Base-by-base conservation (phyloP, 2,329 filamentous ascomycete genomes). In the Dactylonectria estremocensis region DNA sequence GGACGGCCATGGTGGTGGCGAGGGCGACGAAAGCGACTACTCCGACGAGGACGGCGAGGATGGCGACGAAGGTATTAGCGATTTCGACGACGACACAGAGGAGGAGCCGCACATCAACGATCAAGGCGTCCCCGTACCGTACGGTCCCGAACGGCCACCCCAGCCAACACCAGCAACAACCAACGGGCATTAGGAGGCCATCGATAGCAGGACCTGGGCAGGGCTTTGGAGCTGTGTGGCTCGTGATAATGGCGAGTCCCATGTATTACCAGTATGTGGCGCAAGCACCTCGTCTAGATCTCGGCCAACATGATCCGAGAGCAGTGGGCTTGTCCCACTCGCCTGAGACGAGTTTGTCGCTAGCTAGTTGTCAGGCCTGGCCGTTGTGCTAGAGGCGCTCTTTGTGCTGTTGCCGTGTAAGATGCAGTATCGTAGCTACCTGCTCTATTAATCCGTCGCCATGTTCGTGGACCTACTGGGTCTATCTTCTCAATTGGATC, bases 21-120 rank as follows among this genome's bases (percentile, higher is more conserved):
- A 88, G 56, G 87, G 84, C 28, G 88, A 87, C 52, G 89, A 91
- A 70, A 91, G 87, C 75, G 90, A 91, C 69, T 91, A 91, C 74
- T 88, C 87, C n/a, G 87, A 87, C n/a, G 84, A 88, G 35, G 87
- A 90, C 31, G 89, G 90, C 54, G 86, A 88, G 57, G 89, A 90
- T 56, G 90, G 89, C 57, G 89, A 90, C 56, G 90, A 89, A 66
- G 89, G 89, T 61, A 87, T 87, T 62, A 90, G 90, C 71, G 90
- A 92, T 74, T 89, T 91, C 74, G 90, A 92, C 75, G 89, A 92
- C 71, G 87, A 88, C 63, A 87, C 84, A 24, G 87, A 88, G 72
- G 86, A 88, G 70, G 86, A 88, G 70, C 72, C 79, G 52, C 83
- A 82, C 65, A 68, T 80, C 65, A 72, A 75, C 63, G 77, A 80